A percentile compares a stretch with the other conserved stretches of the same genome.
Evolutionary conservation across 2,329 filamentous ascomycete genomes (phyloP).

Genomic region (Nectriaceae sp.): DNA sequence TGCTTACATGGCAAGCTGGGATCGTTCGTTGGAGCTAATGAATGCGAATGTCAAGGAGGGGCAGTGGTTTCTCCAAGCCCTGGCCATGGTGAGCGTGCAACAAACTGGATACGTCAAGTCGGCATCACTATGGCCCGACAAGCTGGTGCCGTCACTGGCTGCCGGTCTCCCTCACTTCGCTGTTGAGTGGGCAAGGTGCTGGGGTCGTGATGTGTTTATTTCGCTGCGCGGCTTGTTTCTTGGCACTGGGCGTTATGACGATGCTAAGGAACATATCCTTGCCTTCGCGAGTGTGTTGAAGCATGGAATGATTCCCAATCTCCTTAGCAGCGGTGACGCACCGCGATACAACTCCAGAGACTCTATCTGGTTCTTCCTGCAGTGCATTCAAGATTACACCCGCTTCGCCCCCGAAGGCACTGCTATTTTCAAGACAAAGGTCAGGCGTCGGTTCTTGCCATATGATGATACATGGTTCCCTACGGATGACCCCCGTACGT

Average conservation of each 20-base stretch:
- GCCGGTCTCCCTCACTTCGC: conserved; percentile 94
- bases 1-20: conserved; percentile 81
- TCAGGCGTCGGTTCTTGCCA: conserved; percentile 84
- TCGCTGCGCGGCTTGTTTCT: conserved; percentile 90
- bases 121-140: conserved; percentile 85
- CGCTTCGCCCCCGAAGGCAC: conserved; percentile 78
- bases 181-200: conserved; percentile 91
- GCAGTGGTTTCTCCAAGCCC: conserved; percentile 84
- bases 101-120: conserved; percentile 88
- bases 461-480: conserved; percentile 96
- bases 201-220: conserved; percentile 97
- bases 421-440: conserved; percentile 71
- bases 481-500: conserved; percentile 78
- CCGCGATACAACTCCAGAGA: conserved; percentile 96
- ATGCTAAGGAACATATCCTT: conserved; percentile 91
- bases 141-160: conserved; percentile 81
- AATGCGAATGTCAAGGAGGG: conserved; percentile 74
- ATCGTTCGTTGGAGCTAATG: conserved; percentile 78
- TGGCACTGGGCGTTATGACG: conserved; percentile 82
- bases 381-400: conserved; percentile 92
- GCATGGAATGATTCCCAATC: conserved; percentile 97
- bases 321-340: conserved; percentile 80
- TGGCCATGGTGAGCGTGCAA: conserved; percentile 91
- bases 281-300: conserved; percentile 96
- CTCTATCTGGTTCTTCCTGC: conserved; percentile 97